A percentile compares a stretch with the other conserved stretches of the same genome.
Conservation (phyloP, 345 rosid species). For the Capsella bursapastoris region DNA sequence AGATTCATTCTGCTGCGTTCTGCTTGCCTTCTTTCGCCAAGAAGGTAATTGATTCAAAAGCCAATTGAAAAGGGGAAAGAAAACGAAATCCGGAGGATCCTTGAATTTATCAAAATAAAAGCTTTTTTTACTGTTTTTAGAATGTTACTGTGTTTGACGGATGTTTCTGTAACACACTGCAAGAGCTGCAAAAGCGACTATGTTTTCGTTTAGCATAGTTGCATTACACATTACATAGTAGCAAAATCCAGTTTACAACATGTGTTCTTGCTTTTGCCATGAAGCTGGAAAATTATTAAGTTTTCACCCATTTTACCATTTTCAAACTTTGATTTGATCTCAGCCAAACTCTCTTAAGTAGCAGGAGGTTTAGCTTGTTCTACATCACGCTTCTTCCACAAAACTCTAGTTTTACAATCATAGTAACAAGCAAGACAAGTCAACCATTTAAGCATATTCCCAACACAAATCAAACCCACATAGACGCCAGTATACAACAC, state of each 20-base stretch:
- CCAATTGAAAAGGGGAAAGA: slow-evolving; percentile 30
- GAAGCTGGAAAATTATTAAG: neutral
- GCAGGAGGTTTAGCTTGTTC: slow-evolving; percentile 6
- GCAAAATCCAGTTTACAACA: neutral
- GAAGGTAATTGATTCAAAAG: slow-evolving; percentile 47
- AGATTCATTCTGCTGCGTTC: slow-evolving; percentile 67
- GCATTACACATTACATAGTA: slow-evolving; percentile 20
- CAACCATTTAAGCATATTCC: slow-evolving; percentile 50
- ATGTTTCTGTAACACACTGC: slow-evolving; percentile 31
- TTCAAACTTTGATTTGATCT: neutral
- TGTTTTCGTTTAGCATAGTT: slow-evolving; percentile 26
- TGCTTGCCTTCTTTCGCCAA: slow-evolving; percentile 66
- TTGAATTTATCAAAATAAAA: slow-evolving; percentile 34
- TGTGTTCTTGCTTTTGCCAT: neutral
- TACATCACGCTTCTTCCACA: slow-evolving; percentile 34
- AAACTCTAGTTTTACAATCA: slow-evolving; percentile 18
- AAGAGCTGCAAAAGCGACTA: slow-evolving; percentile 17
- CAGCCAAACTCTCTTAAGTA: neutral
- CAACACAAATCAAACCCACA: slow-evolving; percentile 32
- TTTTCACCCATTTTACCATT: neutral
- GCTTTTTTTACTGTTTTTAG: slow-evolving; percentile 27
- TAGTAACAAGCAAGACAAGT: slow-evolving; percentile 32
- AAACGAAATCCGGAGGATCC: neutral
- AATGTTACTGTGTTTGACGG: slow-evolving; percentile 27
- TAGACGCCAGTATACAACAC: slow-evolving; percentile 10